Evolutionary conservation across 805 yeast species (phyloP), one percentile per base, ranked within the genome.

Genomic region (Nakazawaea wyomingensis): DNA sequence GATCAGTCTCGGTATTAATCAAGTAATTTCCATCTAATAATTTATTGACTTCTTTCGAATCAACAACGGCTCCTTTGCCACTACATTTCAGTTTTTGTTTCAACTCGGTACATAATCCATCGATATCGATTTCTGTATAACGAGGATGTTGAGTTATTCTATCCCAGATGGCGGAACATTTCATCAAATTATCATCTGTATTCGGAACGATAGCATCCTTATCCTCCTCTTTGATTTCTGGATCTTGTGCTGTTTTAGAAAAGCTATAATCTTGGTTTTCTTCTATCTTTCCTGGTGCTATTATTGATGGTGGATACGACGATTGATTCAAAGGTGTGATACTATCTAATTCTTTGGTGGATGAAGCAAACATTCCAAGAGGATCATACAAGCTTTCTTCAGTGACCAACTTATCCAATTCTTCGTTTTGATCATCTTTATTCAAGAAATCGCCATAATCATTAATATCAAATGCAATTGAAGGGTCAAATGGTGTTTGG

Each of bases 141-240:
- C 84, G 79, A 27, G 99, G 98, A 69, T 93, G 98, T 18, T 93
- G 64, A 2, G 96, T 85, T 30, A 93, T 84, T 56, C 98, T 76
- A 62, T 91, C 98, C 99, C 99, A 93, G 13, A 91, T 83, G 52
- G 89, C 96, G 0, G 95, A 78, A 62, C 99, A 93, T 56, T 78
- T 79, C 64, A 85, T 64, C 52, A 78, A 59, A 11, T 74, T 69
- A 14, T 62, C 64, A 45, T 80, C 83, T 7, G 78, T 83, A 4
- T 83, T 76, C 5, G 95, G 95, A 3, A 87, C 90, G 22, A 79
- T 76, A 44, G 66, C 68, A 20, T 58, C 56, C n/a, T n/a, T n/a
- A 22, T 24, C 14, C 4, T 34, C 44, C 3, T 16, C 34, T 11
- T 28, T 34, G 14, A 13, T 10, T 8, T 3, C 6, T 14, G 35